Base-by-base conservation (phyloP, 805 yeast species). In the Nakazawaea holstii region DNA sequence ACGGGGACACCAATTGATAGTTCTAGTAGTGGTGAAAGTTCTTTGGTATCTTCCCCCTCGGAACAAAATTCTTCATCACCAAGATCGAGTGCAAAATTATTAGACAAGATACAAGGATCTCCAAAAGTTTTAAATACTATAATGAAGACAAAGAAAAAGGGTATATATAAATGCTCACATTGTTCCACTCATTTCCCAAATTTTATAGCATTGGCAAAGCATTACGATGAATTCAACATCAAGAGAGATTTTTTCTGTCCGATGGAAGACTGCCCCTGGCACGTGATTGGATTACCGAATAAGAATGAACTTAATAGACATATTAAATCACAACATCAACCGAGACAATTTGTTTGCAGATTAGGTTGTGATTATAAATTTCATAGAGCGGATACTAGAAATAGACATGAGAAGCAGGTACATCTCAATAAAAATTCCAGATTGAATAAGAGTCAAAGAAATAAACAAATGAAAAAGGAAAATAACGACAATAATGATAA, bases 81-180 rank as follows among this genome's bases (percentile, higher is more conserved):
- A 10, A 24, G 41, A 35, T 29, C 46, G 10, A 37, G 24, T 17
- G n/a, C 41, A 30, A 39, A 29, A 17, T 30, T 44, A n/a, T 32
- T 45, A 26, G 48, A 39, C 8, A 31, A 20, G 20, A 40, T 46
- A 13, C 20, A 45, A 4, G 36, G 42, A 3, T 35, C 44, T 14
- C 52, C 52, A 11, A 40, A 42, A 30, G 48, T 49, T 2, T 35
- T 49, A 35, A 24, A 31, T 24, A 45, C 45, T 6, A 46, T 49
- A 7, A 6, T 17, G 26, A 38, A 42, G 39, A 49, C 44, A 15
- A 49, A 39, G 47, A 49, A 49, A 31, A 49, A 49, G 32, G 52
- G 52, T 3, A 47, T 46, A 26, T 49, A 49, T 29, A 41, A 46
- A 28, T 49, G 52, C 28, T 41, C 49, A 10, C 52, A 49, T 31